These are phyloP conservation scores for Eucalyptus brandiana DNA, from an alignment of 345 rosid genomes.

Conservation along the genomic window DNA sequence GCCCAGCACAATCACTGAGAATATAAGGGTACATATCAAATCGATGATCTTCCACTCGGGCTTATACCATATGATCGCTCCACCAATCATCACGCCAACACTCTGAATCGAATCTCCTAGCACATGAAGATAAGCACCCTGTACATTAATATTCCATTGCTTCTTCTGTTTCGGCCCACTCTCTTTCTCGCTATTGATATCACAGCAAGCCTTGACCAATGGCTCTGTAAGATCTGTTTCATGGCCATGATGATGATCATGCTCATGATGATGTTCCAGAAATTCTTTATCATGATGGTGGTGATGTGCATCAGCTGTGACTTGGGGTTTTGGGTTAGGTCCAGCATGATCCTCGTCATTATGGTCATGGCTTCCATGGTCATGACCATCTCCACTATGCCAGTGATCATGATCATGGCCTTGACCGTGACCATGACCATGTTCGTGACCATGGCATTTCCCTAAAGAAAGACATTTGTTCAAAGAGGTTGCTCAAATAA, in stretches of 20 bases:
- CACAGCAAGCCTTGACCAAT: constrained; percentile 11
- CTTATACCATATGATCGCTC: constrained; percentile 54
- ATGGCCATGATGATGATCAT: constrained; percentile 14
- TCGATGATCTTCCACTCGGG: constrained; percentile 67
- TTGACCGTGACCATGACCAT: constrained; percentile 3
- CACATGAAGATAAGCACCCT: constrained; percentile 61
- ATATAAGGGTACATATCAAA: constrained; percentile 54
- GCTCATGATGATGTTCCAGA: not conserved
- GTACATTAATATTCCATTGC: constrained; percentile 40
- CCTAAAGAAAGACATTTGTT: too few species aligned
- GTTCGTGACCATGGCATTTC: too few species aligned
- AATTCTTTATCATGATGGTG: not conserved
- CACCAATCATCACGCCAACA: constrained; percentile 66
- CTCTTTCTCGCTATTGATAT: not conserved
- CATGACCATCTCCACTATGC: not conserved
- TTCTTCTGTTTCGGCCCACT: constrained; percentile 12
- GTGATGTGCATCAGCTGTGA: not conserved
- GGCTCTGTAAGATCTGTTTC: constrained; percentile 12
- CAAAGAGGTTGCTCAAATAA: too few species aligned
- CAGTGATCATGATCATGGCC: constrained; percentile 1
- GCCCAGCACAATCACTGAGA: constrained; percentile 35
- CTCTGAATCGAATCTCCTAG: constrained; percentile 73
- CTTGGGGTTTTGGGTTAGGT: not conserved
- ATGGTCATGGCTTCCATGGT: not conserved
- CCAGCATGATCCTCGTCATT: not conserved